A percentile compares a stretch with the other conserved stretches of the same genome.
These are phyloP conservation scores for Tricholoma terreum DNA, from an alignment of 768 basidiomycete species.

Conservation along the genomic window DNA sequence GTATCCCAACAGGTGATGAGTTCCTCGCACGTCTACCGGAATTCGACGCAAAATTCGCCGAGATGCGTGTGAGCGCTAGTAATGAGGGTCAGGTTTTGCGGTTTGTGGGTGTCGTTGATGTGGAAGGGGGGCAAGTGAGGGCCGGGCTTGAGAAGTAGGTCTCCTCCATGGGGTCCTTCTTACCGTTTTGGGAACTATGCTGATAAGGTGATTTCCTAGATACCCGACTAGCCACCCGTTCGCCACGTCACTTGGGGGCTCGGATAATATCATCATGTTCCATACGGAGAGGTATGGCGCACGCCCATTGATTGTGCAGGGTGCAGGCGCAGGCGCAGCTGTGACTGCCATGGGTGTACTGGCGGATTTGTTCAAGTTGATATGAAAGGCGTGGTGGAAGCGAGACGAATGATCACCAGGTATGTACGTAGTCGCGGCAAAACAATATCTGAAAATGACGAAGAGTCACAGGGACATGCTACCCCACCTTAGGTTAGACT, in stretches of 20 bases:
- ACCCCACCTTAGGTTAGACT: no score
- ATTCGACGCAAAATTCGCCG: conserved; percentile 77
- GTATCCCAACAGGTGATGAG: conserved; percentile 69
- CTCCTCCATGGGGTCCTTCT: not conserved
- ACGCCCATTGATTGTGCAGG: conserved; percentile 89
- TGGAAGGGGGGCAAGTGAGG: conserved; percentile 64
- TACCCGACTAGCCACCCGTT: conserved; percentile 91
- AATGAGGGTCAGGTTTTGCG: conserved; percentile 82
- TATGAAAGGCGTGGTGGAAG: conserved; percentile 18
- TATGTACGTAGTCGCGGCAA: not conserved
- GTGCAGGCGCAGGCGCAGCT: conserved; percentile 95
- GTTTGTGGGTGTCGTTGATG: conserved; percentile 94
- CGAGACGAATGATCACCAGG: no score
- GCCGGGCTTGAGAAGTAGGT: conserved; percentile 88
- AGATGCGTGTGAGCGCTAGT: conserved; percentile 74
- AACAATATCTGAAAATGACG: not conserved
- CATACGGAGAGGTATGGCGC: conserved; percentile 89
- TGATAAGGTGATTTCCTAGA: conserved; percentile 36
- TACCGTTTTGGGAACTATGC: not conserved
- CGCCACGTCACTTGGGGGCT: conserved; percentile 91
- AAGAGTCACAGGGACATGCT: no score
- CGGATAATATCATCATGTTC: conserved; percentile 98
- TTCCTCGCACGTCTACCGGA: conserved; percentile 79
- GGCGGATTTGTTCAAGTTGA: conserved; percentile 73
- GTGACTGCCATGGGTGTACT: conserved; percentile 99